Percentiles rank a stretch among this genome's conserved stretches.
These are phyloP conservation scores for Scedosporium apiospermum DNA, from an alignment of 2,329 filamentous ascomycete species.

Conservation along the genomic window DNA sequence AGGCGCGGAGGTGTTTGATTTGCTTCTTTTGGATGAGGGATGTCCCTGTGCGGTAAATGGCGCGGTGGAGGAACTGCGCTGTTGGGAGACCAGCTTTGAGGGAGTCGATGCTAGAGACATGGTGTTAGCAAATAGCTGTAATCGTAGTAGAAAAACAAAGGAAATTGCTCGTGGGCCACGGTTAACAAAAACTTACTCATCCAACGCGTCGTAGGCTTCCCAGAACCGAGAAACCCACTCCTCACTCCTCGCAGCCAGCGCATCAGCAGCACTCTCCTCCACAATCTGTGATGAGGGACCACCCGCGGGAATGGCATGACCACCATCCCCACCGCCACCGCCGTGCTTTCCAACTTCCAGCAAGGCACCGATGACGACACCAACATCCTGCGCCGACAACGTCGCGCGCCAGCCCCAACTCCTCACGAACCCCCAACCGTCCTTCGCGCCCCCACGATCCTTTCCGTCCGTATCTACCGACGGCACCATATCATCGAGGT, in stretches of 20 bases:
- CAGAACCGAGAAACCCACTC: slow-evolving; percentile 61
- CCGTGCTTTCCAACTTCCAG: slow-evolving; percentile 73
- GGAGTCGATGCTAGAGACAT: slow-evolving; percentile 56
- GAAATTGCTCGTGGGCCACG: slow-evolving; percentile 10
- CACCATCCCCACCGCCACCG: slow-evolving; percentile 14
- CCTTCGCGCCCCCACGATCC: slow-evolving; percentile 63
- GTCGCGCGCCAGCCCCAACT: slow-evolving; percentile 98
- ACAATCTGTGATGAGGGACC: slow-evolving; percentile 16
- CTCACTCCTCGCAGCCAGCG: slow-evolving; percentile 41
- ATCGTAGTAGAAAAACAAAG: slow-evolving; percentile 42
- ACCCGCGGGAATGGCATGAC: slow-evolving; percentile 8
- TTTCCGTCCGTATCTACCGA: slow-evolving; percentile 61
- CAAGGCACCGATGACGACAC: slow-evolving; percentile 84
- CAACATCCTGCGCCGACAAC: slow-evolving; percentile 84
- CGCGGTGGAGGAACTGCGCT: slow-evolving; percentile 81
- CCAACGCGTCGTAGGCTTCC: slow-evolving; percentile 63
- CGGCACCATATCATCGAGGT: slow-evolving; percentile 86
- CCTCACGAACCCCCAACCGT: slow-evolving; percentile 93
- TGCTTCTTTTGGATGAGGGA: slow-evolving; percentile 87
- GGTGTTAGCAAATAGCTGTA: slow-evolving; percentile 30
- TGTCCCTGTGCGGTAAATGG: slow-evolving; percentile 88
- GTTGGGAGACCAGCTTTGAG: slow-evolving; percentile 69
- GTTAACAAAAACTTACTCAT: slow-evolving; percentile 44
- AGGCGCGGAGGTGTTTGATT: slow-evolving; percentile 83
- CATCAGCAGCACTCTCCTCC: slow-evolving; percentile 36